A percentile compares a stretch with the other conserved stretches of the same genome.
Evolutionary conservation across 257 asterid genomes (phyloP).

Genomic region (Ilex aquifolium): DNA sequence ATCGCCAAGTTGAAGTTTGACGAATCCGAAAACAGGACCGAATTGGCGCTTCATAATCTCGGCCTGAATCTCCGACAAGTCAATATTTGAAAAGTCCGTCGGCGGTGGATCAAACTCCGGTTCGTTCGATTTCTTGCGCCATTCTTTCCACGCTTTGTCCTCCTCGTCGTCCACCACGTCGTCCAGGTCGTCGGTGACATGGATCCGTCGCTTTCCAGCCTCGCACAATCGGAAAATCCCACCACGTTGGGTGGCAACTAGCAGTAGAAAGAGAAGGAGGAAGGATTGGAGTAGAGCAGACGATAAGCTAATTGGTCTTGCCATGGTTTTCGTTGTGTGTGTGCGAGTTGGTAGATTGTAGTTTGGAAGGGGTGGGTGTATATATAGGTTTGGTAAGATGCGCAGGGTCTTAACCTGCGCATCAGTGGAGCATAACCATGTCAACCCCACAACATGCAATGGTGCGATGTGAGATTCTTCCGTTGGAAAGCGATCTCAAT

Average conservation of each 20-base stretch:
- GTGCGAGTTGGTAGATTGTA: no score
- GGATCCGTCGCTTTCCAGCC: constrained; percentile 56
- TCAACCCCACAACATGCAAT: no score
- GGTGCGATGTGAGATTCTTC: no score
- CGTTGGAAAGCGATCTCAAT: no score
- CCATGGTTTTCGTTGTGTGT: no score
- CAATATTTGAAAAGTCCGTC: constrained; percentile 44
- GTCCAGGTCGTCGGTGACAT: constrained; percentile 72
- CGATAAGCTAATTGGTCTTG: not conserved
- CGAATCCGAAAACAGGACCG: constrained; percentile 91
- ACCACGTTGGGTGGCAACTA: constrained; percentile 28
- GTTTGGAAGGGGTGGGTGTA: no score
- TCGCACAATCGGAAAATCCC: constrained; percentile 21
- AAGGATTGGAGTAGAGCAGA: not conserved
- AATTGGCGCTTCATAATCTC: constrained; percentile 62
- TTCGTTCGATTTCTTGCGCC: constrained; percentile 48
- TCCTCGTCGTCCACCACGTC: constrained; percentile 87
- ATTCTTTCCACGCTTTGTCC: constrained; percentile 72
- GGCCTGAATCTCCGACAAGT: constrained; percentile 45
- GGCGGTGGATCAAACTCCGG: constrained; percentile 79
- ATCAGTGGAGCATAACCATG: no score
- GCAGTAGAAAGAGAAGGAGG: constrained; percentile 28
- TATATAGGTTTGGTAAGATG: no score
- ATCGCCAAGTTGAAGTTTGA: constrained; percentile 73
- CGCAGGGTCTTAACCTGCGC: no score